Evolutionary conservation across 2,329 filamentous ascomycete genomes (phyloP), one percentile per base, ranked within the genome.

Genomic region (Penicillium rolfsii): DNA sequence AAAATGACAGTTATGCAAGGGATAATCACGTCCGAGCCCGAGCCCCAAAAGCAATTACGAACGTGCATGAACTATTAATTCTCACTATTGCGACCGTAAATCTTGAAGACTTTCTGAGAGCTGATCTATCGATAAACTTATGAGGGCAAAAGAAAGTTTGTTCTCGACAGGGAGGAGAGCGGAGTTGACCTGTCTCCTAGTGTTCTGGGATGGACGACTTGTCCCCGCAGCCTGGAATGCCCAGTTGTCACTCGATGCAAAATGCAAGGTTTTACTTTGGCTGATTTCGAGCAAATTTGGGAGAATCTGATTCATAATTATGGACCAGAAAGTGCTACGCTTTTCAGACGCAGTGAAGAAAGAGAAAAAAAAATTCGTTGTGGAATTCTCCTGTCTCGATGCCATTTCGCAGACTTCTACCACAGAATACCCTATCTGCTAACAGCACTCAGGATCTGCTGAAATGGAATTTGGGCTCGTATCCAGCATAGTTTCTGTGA

Each of bases 51-150:
- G 48, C 24, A 50, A 50, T 33, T 50, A 33, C 28, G 26, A 19
- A 50, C 48, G 12, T 50, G 48, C 48, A 50, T 50, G 16, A 50
- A 50, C 48, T 50, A 50, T 35, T 50, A n/a, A 19, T 41, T 8
- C 7, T 41, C 8, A 22, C 40, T 41, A 11, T 12, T 35, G 40
- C 40, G n/a, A 41, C n/a, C 19, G 40, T 22, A 19, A 41, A 41
- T 8, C 19, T n/a, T 41, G 4, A 4, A 6, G n/a, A n/a, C n/a
- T 12, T 41, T 9, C n/a, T 7, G 22, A n/a, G 9, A 41, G n/a
- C 9, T 41, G 40, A 41, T 41, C n/a, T 22, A 41, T 41, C 38
- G 6, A 6, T 11, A 22, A 9, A 22, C 2, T 9, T 9, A 7
- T 41, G 11, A 3, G 7, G 22, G 5, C 9, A 16, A 49, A n/a